phyloP scores from a whole-genome alignment of 352 stramenopile species.

The Phytophthora pistaciae region DNA sequence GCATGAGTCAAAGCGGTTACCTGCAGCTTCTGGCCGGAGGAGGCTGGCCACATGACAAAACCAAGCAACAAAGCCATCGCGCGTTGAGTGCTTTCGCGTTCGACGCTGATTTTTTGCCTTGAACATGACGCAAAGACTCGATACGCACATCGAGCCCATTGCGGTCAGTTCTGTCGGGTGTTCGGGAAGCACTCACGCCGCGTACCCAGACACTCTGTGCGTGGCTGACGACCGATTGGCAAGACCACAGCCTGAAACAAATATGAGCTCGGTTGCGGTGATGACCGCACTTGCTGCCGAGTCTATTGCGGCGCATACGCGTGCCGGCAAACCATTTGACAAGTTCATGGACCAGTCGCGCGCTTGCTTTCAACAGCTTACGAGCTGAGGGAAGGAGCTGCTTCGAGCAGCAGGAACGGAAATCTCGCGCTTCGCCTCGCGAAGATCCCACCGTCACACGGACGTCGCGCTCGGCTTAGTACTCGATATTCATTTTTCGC shows the following conservation, averaged over 20 bases:
- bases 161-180: not conserved
- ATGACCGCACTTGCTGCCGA: not conserved
- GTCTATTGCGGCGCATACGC: too few species aligned
- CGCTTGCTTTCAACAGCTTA: too few species aligned
- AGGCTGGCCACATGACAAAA: not conserved
- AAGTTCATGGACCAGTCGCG: too few species aligned
- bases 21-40: not conserved
- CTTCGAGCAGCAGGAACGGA: too few species aligned
- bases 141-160: slow-evolving; percentile 2
- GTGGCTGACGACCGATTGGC: too few species aligned
- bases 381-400: too few species aligned
- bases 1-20: not conserved
- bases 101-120: not conserved
- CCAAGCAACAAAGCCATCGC: not conserved
- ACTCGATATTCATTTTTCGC: not conserved
- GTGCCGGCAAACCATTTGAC: too few species aligned
- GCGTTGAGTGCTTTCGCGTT: not conserved
- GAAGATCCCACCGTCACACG: too few species aligned
- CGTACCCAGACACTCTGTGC: too few species aligned
- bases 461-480: too few species aligned
- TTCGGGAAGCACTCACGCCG: not conserved
- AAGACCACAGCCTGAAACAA: slow-evolving; percentile 1
- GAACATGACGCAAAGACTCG: not conserved
- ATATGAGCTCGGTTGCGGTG: not conserved
- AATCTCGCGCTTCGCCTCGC: too few species aligned